A percentile compares a stretch with the other conserved stretches of the same genome.
phyloP scores from a whole-genome alignment of 257 asterid species.

The Scutellaria minor region DNA sequence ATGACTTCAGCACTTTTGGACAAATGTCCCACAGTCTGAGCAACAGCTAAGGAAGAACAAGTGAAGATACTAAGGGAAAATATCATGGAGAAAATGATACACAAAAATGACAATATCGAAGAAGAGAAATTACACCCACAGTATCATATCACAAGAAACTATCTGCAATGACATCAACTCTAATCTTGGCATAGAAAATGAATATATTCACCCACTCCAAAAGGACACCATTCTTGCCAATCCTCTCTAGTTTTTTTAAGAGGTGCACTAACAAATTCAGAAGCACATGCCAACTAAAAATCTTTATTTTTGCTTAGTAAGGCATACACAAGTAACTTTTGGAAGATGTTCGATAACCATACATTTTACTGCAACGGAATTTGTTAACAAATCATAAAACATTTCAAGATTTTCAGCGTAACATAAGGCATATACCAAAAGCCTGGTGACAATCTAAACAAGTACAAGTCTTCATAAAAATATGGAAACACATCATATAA shows the following conservation, averaged over 20 bases:
- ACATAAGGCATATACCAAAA: not conserved
- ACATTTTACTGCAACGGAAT: not conserved
- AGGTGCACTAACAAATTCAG: not conserved
- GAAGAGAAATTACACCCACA: slow-evolving; percentile 17
- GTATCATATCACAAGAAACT: not conserved
- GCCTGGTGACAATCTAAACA: not conserved
- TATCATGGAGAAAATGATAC: not conserved
- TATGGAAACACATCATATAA: no score
- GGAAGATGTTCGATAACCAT: not conserved
- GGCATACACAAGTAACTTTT: not conserved
- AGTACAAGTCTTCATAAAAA: not conserved
- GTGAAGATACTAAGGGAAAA: not conserved
- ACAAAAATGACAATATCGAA: slow-evolving; percentile 1
- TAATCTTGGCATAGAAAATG: not conserved
- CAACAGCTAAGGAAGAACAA: slow-evolving; percentile 61
- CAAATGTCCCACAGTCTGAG: slow-evolving; percentile 93
- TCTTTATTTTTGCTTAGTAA: not conserved
- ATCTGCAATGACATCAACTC: no score
- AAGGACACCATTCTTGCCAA: not conserved
- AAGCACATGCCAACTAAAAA: not conserved
- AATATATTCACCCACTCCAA: slow-evolving; percentile 4
- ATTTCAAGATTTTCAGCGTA: not conserved
- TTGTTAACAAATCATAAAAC: not conserved
- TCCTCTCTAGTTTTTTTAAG: slow-evolving; percentile 3
- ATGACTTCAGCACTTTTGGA: slow-evolving; percentile 98